These are phyloP conservation scores for Penicillium sp. DNA, from an alignment of 2,329 filamentous ascomycete genomes.

Conservation along the genomic window DNA sequence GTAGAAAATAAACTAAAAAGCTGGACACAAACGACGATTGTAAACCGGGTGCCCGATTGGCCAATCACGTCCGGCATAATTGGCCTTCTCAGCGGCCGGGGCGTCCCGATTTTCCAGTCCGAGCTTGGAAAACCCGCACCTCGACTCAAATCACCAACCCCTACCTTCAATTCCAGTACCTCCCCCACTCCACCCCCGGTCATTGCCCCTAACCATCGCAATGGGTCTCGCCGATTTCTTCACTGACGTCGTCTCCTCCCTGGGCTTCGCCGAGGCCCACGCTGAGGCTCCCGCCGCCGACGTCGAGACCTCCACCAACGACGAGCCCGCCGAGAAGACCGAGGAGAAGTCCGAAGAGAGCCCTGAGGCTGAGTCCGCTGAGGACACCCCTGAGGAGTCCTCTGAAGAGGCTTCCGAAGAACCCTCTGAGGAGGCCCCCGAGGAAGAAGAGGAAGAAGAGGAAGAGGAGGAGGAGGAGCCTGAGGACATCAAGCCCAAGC, in stretches of 20 bases:
- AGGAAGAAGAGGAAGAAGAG: constrained; percentile 61
- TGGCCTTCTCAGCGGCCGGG: constrained; percentile 35
- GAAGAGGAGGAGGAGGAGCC: constrained; percentile 79
- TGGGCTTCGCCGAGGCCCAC: constrained; percentile 56
- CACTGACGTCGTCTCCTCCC: constrained; percentile 60
- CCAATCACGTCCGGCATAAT: constrained; percentile 43
- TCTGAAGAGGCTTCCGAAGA: constrained; percentile 46
- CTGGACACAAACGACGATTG: neutral
- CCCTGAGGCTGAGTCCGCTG: constrained; percentile 29
- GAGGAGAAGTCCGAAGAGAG: constrained; percentile 29
- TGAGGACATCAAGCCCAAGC: constrained; percentile 76
- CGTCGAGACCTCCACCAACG: constrained; percentile 46
- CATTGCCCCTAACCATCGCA: constrained; percentile 34
- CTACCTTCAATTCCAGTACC: constrained; percentile 21
- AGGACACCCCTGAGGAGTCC: constrained; percentile 44
- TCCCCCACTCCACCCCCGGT: constrained; percentile 21
- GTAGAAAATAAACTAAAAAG: too few species aligned
- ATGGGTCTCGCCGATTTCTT: constrained; percentile 64
- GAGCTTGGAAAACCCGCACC: constrained; percentile 36
- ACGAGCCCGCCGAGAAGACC: constrained; percentile 39
- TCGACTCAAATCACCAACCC: constrained; percentile 29
- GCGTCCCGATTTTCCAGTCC: constrained; percentile 41
- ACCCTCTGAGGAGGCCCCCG: constrained; percentile 49
- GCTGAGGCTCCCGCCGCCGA: constrained; percentile 55
- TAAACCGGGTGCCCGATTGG: constrained; percentile 6